Conservation (phyloP, 306 rosid genomes). For the Gastrolobium bilobum region DNA sequence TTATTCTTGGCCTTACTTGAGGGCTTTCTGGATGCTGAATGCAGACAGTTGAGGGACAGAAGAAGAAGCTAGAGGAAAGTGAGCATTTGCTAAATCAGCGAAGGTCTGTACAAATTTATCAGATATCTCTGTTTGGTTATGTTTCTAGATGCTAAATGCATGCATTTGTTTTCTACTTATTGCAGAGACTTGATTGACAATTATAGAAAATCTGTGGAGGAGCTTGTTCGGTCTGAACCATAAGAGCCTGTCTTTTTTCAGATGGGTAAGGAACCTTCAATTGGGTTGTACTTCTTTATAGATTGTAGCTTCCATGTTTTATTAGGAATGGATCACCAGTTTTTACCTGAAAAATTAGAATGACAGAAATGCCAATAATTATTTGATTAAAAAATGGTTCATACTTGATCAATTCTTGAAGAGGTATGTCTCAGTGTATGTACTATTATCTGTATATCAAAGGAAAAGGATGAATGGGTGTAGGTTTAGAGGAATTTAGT, state of each 20-base stretch:
- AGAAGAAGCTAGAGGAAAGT: slow-evolving; percentile 81
- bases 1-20: slow-evolving; percentile 17
- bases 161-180: background rate
- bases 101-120: slow-evolving; percentile 59
- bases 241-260: slow-evolving; percentile 41
- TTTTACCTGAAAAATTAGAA: slow-evolving; percentile 13
- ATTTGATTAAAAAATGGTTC: background rate
- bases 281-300: slow-evolving; percentile 24
- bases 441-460: slow-evolving; percentile 1
- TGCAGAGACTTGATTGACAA: slow-evolving; percentile 78
- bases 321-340: background rate
- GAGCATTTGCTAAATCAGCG: slow-evolving; percentile 78
- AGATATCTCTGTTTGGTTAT: slow-evolving; percentile 15
- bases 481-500: background rate
- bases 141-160: slow-evolving; percentile 35
- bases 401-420: slow-evolving; percentile 19
- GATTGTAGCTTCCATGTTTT: slow-evolving; percentile 28
- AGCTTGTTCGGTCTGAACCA: slow-evolving; percentile 75
- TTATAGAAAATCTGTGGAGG: slow-evolving; percentile 76
- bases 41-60: slow-evolving; percentile 95
- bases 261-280: slow-evolving; percentile 39
- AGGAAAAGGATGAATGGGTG: background rate
- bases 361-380: background rate
- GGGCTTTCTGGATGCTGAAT: slow-evolving; percentile 50
- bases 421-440: background rate